Conservation (phyloP, 1,139 yeast genomes). For the Zygosaccharomyces pseudobailii region DNA sequence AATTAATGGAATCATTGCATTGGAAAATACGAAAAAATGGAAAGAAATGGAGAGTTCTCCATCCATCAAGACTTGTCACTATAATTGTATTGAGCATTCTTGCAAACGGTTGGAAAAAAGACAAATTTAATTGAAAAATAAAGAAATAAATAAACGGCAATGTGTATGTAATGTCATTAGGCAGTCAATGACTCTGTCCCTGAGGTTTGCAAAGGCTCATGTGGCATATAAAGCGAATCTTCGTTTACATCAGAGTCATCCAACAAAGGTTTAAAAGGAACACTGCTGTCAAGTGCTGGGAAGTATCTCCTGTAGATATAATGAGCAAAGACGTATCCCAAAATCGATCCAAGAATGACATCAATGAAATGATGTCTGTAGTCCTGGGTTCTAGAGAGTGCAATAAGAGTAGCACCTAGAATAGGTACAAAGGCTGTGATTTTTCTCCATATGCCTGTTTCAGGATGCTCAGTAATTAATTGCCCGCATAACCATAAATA, state of each 20-base stretch:
- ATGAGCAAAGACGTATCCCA: slow-evolving; percentile 46
- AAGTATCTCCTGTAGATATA: slow-evolving; percentile 47
- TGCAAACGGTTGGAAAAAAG: no score
- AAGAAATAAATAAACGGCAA: neutral
- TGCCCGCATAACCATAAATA: slow-evolving; percentile 66
- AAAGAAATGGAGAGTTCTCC: no score
- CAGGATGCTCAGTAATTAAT: slow-evolving; percentile 39
- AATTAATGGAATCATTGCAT: no score
- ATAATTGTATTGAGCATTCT: no score
- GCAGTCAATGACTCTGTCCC: slow-evolving; percentile 15
- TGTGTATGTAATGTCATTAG: neutral
- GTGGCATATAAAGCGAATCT: slow-evolving; percentile 8
- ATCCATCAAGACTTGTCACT: no score
- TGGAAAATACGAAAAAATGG: no score
- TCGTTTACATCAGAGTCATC: slow-evolving; percentile 37
- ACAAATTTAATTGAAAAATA: neutral
- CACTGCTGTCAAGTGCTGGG: slow-evolving; percentile 35
- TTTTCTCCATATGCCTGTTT: slow-evolving; percentile 55
- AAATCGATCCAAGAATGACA: slow-evolving; percentile 52
- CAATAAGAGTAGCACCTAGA: slow-evolving; percentile 59
- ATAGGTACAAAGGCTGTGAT: slow-evolving; percentile 41
- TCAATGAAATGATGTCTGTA: slow-evolving; percentile 77
- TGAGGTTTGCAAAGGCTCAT: slow-evolving; percentile 13
- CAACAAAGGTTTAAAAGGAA: slow-evolving; percentile 37
- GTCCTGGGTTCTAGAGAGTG: slow-evolving; percentile 70